These are phyloP conservation scores for Botrytis fabae DNA, from an alignment of 2,329 filamentous ascomycete genomes.

Conservation along the genomic window DNA sequence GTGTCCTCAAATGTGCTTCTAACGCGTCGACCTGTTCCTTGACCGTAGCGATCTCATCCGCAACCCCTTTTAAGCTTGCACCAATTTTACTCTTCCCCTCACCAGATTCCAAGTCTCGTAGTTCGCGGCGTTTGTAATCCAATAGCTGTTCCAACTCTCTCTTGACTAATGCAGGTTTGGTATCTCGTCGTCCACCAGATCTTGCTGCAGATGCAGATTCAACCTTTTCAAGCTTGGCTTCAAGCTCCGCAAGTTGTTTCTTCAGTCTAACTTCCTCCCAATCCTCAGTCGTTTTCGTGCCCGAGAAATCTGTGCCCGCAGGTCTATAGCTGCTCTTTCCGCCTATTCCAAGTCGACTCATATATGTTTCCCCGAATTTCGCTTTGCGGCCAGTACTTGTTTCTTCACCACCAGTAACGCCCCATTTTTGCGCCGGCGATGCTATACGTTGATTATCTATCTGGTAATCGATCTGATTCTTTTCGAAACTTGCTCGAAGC, in stretches of 20 bases:
- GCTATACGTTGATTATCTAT: slow-evolving; percentile 69
- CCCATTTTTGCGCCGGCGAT: slow-evolving; percentile 73
- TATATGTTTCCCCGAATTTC: slow-evolving; percentile 96
- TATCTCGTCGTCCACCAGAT: slow-evolving; percentile 65
- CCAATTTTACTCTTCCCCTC: slow-evolving; percentile 68
- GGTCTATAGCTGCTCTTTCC: slow-evolving; percentile 77
- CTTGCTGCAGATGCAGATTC: slow-evolving; percentile 70
- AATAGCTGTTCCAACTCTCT: slow-evolving; percentile 89
- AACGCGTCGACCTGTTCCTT: slow-evolving; percentile 91
- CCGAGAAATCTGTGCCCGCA: slow-evolving; percentile 85
- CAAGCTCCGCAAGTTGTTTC: slow-evolving; percentile 86
- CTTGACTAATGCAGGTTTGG: slow-evolving; percentile 89
- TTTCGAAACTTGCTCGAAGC: slow-evolving; percentile 88
- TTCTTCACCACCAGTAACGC: slow-evolving; percentile 72
- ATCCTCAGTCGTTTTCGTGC: slow-evolving; percentile 81
- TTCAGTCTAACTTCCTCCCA: slow-evolving; percentile 97
- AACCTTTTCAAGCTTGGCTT: slow-evolving; percentile 81
- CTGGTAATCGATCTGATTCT: slow-evolving; percentile 95
- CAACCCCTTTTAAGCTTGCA: slow-evolving; percentile 71
- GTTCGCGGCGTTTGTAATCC: slow-evolving; percentile 86
- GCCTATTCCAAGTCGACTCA: slow-evolving; percentile 79
- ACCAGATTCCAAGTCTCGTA: slow-evolving; percentile 73
- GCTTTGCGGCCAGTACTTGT: slow-evolving; percentile 88
- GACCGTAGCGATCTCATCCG: slow-evolving; percentile 86
- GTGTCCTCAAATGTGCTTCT: slow-evolving; percentile 74